Percentiles rank a stretch among this genome's conserved stretches.
phyloP scores from a whole-genome alignment of 2,329 filamentous ascomycete genomes.

The Botrytis deweyae region DNA sequence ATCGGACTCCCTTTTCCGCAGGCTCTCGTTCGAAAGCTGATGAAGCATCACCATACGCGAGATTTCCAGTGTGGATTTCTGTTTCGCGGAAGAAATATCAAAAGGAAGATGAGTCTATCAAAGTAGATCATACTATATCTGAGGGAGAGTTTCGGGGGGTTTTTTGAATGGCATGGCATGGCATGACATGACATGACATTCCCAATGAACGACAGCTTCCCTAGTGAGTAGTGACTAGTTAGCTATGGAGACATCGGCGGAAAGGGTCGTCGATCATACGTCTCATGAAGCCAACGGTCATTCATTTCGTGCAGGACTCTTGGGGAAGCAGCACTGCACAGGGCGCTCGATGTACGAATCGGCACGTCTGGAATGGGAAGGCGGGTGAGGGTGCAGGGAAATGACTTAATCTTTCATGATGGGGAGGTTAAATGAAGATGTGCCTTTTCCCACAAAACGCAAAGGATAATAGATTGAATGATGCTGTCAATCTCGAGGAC shows the following conservation, averaged over 20 bases:
- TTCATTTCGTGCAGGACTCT: not conserved
- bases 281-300: not conserved
- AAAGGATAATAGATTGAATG: not conserved
- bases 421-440: slow-evolving; percentile 4
- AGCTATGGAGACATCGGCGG: slow-evolving; percentile 5
- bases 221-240: not conserved
- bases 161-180: not conserved
- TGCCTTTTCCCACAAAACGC: not conserved
- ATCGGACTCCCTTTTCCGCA: not conserved
- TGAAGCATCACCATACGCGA: not conserved
- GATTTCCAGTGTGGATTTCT: not conserved
- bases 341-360: slow-evolving; percentile 3
- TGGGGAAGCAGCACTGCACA: not conserved
- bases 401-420: not conserved
- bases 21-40: not conserved
- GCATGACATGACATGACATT: not conserved
- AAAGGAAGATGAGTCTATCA: not conserved
- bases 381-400: not conserved
- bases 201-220: not conserved
- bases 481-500: not conserved
- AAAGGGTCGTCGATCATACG: slow-evolving; percentile 19
- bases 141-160: not conserved
- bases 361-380: not conserved
- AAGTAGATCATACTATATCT: slow-evolving; percentile 8
- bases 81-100: not conserved